A percentile compares a stretch with the other conserved stretches of the same genome.
phyloP scores from a whole-genome alignment of 2,329 filamentous ascomycete genomes.

The Phyllosticta capitalensis region DNA sequence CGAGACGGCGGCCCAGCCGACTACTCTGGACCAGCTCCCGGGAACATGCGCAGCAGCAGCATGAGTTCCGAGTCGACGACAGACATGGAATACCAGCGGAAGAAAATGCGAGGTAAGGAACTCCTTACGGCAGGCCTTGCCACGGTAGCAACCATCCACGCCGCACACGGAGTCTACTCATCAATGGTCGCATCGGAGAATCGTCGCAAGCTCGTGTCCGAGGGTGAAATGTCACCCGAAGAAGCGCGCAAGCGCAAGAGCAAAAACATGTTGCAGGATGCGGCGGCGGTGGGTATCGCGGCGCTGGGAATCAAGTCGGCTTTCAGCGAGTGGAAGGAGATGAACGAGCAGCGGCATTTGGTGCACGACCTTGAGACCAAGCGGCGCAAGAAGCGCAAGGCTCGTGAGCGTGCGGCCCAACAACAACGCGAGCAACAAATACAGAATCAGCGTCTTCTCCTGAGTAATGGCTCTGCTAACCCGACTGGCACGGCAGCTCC shows the following conservation, averaged over 20 bases:
- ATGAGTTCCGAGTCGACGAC: conserved; percentile 47
- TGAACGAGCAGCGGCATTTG: conserved; percentile 51
- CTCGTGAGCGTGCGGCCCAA: conserved; percentile 22
- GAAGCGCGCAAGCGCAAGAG: conserved; percentile 53
- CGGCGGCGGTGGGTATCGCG: conserved; percentile 56
- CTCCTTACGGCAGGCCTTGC: conserved; percentile 56
- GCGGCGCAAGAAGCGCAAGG: conserved; percentile 36
- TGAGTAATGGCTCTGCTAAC: conserved; percentile 21
- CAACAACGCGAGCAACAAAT: conserved; percentile 35
- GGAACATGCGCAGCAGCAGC: conserved; percentile 19
- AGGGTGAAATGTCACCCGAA: conserved; percentile 54
- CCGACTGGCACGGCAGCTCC: conserved; percentile 28
- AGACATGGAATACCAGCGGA: conserved; percentile 53
- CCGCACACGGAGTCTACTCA: conserved; percentile 54
- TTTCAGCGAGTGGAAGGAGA: conserved; percentile 58
- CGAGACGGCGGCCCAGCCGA: neutral
- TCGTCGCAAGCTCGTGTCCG: conserved; percentile 48
- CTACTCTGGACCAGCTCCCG: neutral
- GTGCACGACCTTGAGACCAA: conserved; percentile 46
- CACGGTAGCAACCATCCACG: conserved; percentile 60
- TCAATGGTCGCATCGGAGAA: conserved; percentile 55
- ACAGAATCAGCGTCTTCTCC: conserved; percentile 21
- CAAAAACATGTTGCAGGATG: conserved; percentile 55
- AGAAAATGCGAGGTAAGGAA: conserved; percentile 58
- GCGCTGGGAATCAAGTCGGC: conserved; percentile 59